Evolutionary conservation across 2,329 filamentous ascomycete species (phyloP), one percentile per base, ranked within the genome.

Genomic region (Ceratocystis ficicola): DNA sequence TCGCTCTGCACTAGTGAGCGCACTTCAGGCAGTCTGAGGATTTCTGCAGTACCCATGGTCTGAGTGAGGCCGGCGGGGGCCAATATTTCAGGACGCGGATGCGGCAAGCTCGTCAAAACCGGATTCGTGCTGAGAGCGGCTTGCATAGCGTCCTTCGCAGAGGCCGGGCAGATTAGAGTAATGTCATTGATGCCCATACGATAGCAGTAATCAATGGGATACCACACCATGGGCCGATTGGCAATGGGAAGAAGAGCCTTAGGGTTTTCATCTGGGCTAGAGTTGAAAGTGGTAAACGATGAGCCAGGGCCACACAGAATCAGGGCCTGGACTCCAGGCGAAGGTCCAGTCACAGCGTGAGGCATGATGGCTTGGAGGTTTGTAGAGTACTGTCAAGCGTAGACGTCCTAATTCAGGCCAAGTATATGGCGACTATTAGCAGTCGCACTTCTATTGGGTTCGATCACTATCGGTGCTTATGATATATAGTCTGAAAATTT

Each of bases 181-280:
- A 85, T 85, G 69, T 82, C 84, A 72, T 86, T 88, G 70, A 92
- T 84, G 70, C 89, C 89, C 74, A 87, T 89, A 46, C 89, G 84
- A 72, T 90, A 88, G 75, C 89, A 93, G 77, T 90, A 93, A 71
- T 93, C 89, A 50, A 94, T 83, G 5, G 89, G 86, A 74, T 94
- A 94, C 88, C 90, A 93, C 59, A 94, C 86, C 89, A 94, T 94
- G 1, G 89, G 89, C 70, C 89, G 78, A 74, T 94, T 94, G 44
- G 89, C 89, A 68, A 94, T 88, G 5, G 89, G 89, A 6, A 94
- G 77, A 25, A 94, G 81, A 8, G 89, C 89, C 76, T 94, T 94
- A 8, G 89, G 89, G 68, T 89, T 86, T 72, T 92, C 87, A 75
- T 88, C 85, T 4, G 89, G 87, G 68, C 86, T 89, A 2, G 88